phyloP scores from a whole-genome alignment of 768 basidiomycete species.

The Xerocomellus chrysenteron region DNA sequence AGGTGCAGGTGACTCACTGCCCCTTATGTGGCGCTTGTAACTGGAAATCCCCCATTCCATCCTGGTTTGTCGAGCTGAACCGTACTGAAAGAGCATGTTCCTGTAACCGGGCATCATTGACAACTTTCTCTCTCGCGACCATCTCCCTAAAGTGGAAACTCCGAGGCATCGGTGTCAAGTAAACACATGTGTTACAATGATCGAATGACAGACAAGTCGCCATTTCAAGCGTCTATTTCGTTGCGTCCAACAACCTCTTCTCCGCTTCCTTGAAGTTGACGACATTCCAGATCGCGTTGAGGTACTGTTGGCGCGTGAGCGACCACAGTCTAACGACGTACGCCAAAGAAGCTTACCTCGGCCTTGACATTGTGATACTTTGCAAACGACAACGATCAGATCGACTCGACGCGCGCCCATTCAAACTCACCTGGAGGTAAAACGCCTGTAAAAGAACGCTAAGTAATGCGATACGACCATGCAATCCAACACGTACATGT shows the following conservation, averaged over 20 bases:
- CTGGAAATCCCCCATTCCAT: not conserved
- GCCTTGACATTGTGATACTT: constrained; percentile 92
- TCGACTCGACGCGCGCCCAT: not conserved
- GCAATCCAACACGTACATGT: constrained; percentile 53
- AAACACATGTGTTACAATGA: constrained; percentile 12
- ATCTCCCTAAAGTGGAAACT: too few species aligned
- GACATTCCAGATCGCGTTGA: constrained; percentile 93
- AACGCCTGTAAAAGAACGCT: constrained; percentile 50
- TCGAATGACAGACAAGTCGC: not conserved
- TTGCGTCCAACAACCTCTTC: constrained; percentile 43
- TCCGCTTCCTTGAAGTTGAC: constrained; percentile 96
- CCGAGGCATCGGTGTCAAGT: not conserved
- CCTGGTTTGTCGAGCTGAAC: too few species aligned
- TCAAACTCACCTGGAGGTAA: constrained; percentile 42
- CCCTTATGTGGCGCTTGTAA: not conserved
- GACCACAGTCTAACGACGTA: not conserved
- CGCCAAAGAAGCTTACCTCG: constrained; percentile 59
- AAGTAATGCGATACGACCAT: constrained; percentile 8
- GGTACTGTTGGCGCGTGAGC: constrained; percentile 57
- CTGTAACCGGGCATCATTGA: too few species aligned
- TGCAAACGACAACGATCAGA: constrained; percentile 24
- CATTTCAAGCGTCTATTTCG: constrained; percentile 21
- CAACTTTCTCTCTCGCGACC: too few species aligned
- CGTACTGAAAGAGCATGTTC: too few species aligned
- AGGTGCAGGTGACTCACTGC: not conserved